Evolutionary conservation across 2,329 filamentous ascomycete species (phyloP), one percentile per base, ranked within the genome.

Genomic region (Scedosporium boydii): DNA sequence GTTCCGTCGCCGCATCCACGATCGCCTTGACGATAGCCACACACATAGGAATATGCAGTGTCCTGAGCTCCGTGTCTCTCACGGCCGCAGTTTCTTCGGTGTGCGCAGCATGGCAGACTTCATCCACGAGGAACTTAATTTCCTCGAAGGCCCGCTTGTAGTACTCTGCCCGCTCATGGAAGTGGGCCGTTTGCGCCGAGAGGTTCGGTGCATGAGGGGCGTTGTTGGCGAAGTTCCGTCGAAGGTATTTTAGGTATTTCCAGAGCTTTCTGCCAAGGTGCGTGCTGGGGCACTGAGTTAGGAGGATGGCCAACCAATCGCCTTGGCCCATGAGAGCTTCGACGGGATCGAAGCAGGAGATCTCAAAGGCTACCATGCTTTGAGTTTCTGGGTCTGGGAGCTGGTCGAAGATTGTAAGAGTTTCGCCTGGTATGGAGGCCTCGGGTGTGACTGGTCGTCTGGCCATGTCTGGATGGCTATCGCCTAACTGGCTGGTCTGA

Each of bases 171-270:
- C 46, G 16, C 34, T 64, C 14, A 3, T n/a, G 41, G 6, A 65
- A 23, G 6, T 58, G 58, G 3, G 3, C 14, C 1, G 59, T 60
- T 16, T 58, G 63, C 29, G 18, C 16, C 26, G 44, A 5, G 3
- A 63, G 48, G n/a, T 48, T 21, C 3, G 44, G 46, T 3, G 42
- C 29, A 10, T 12, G 14, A 1, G 55, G 59, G 41, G 58, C 46
- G 14, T 38, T 1, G n/a, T 42, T 27, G 56, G 60, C 41, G 42
- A 64, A 42, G 9, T 64, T 62, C 12, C 63, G 59, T 14, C 41
- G 56, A 5, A 65, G 53, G n/a, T 64, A 64, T 23, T 42, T 58
- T 6, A 64, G 63, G 42, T 62, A 62, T 6, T 63, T 46, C 62
- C 62, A 66, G 23, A 64, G 41, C 12, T 62, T 63, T 16, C 14